Conservation (phyloP, 2,329 filamentous ascomycete genomes). For the Pestalotiopsis sp. region DNA sequence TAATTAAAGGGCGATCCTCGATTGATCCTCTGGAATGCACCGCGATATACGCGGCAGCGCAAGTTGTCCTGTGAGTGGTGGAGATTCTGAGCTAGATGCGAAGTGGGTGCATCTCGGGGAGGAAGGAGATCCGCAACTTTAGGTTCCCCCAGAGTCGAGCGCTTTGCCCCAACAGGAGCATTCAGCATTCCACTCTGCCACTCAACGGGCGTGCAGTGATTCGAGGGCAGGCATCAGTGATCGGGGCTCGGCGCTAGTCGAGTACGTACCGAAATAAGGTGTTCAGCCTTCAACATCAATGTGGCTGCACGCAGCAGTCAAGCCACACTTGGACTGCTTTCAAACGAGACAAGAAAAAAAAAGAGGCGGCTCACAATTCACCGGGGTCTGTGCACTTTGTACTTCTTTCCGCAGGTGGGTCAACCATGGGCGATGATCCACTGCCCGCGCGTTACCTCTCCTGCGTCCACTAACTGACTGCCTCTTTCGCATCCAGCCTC, state of each 20-base stretch:
- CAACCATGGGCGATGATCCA: background rate
- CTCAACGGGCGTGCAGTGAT: background rate
- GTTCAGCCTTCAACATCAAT: background rate
- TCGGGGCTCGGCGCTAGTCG: too few species aligned
- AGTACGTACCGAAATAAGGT: background rate
- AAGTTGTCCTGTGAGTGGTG: background rate
- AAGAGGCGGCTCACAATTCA: background rate
- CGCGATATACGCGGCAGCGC: background rate
- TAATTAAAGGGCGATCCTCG: background rate
- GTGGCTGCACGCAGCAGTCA: background rate
- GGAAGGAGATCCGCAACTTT: background rate
- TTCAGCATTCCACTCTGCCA: background rate
- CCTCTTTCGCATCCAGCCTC: constrained; percentile 6
- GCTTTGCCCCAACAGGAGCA: background rate
- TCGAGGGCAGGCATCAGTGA: too few species aligned
- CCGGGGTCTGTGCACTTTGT: background rate
- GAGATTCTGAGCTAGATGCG: background rate
- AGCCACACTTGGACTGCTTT: background rate
- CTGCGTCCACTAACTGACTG: background rate
- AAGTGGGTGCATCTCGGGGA: background rate
- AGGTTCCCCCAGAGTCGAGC: background rate
- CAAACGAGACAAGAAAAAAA: background rate
- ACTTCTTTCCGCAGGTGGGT: too few species aligned
- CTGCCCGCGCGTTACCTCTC: background rate
- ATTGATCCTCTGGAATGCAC: background rate